A percentile compares a stretch with the other conserved stretches of the same genome.
Evolutionary conservation across 192 early-diverging fungal species (phyloP).

Genomic region (Coemansia sp.): DNA sequence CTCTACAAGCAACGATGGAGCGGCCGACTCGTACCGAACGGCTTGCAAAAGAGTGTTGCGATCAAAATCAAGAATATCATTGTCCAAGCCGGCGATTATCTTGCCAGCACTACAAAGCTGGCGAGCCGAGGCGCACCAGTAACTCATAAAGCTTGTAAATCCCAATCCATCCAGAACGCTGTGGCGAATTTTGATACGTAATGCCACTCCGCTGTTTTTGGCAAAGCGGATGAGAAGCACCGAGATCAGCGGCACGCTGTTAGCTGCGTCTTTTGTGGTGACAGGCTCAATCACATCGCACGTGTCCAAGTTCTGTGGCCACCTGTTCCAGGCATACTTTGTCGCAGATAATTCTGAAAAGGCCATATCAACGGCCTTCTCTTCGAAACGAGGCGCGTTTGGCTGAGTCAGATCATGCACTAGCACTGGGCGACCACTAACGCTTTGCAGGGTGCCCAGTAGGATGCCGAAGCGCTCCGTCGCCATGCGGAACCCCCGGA

Average conservation of each 20-base stretch:
- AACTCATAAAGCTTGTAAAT: slow-evolving; percentile 15
- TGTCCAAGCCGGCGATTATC: not conserved
- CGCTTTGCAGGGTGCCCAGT: not conserved
- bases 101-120: not conserved
- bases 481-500: not conserved
- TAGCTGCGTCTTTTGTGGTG: not conserved
- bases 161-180: slow-evolving; percentile 13
- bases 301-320: slow-evolving; percentile 8
- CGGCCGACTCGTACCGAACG: not conserved
- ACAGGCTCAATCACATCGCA: not conserved
- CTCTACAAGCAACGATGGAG: not conserved
- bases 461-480: slow-evolving; percentile 6
- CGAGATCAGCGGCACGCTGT: not conserved
- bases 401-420: not conserved
- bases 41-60: slow-evolving; percentile 1
- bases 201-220: slow-evolving; percentile 6
- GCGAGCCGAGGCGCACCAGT: not conserved
- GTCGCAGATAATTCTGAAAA: not conserved
- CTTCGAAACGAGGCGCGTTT: slow-evolving; percentile 4
- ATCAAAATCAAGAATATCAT: slow-evolving; percentile 1
- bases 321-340: slow-evolving; percentile 5
- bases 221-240: slow-evolving; percentile 6
- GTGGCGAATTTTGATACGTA: slow-evolving; percentile 10
- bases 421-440: not conserved
- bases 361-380: not conserved